These are phyloP conservation scores for Tephrocybe sp. DNA, from an alignment of 768 basidiomycete species.

Conservation along the genomic window DNA sequence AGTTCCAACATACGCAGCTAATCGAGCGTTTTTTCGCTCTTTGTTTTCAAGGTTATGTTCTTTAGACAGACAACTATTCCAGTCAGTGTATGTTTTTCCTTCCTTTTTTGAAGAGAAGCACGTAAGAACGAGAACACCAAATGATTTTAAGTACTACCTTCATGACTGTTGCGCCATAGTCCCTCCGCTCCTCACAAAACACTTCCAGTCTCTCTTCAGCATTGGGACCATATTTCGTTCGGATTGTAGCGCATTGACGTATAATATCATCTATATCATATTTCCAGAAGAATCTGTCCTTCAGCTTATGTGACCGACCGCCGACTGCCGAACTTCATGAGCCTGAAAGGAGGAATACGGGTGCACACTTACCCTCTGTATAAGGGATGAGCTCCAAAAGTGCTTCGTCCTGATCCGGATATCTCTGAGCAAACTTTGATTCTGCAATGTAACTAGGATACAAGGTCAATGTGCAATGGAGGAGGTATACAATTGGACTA, in stretches of 20 bases:
- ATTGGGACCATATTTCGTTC: too few species aligned
- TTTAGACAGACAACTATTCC: conserved; percentile 3
- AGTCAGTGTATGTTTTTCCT: conserved; percentile 5
- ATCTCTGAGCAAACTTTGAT: conserved; percentile 21
- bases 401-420: conserved; percentile 23
- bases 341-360: too few species aligned
- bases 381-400: conserved; percentile 29
- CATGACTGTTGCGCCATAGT: conserved; percentile 14
- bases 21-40: conserved; percentile 3
- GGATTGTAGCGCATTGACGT: conserved; percentile 10
- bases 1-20: conserved; percentile 15
- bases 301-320: conserved; percentile 30
- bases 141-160: neutral
- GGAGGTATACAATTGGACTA: neutral
- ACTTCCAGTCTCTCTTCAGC: conserved; percentile 24
- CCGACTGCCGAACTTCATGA: too few species aligned
- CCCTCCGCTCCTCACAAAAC: conserved; percentile 19
- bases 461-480: neutral
- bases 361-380: conserved; percentile 29
- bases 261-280: conserved; percentile 28
- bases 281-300: conserved; percentile 33
- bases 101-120: too few species aligned
- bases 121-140: too few species aligned
- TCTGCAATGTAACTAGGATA: conserved; percentile 27
- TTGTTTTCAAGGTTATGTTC: neutral